Evolutionary conservation across 106 monocot species (phyloP).

Genomic region (Acanthochlamys bracteata): DNA sequence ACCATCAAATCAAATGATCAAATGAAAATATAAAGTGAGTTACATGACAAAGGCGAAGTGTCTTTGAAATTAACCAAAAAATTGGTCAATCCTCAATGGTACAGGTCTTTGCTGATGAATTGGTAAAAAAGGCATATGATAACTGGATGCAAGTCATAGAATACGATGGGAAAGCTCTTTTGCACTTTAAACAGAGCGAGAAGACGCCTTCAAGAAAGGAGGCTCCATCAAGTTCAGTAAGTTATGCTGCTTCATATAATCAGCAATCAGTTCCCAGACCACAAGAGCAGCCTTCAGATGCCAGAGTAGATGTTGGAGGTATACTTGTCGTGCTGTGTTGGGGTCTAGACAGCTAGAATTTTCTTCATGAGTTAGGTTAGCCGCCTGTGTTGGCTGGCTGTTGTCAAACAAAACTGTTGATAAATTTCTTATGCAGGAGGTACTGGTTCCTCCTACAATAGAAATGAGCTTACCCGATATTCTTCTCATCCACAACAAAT

Average conservation of each 20-base stretch:
- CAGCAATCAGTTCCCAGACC: slow-evolving; percentile 21
- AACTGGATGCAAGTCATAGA: slow-evolving; percentile 56
- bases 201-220: slow-evolving; percentile 29
- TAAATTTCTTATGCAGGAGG: slow-evolving; percentile 1
- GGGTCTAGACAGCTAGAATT: neutral
- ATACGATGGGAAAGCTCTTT: slow-evolving; percentile 49
- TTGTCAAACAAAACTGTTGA: no score
- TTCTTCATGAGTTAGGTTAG: neutral
- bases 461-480: slow-evolving; percentile 13
- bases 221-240: slow-evolving; percentile 13
- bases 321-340: neutral
- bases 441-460: slow-evolving; percentile 9
- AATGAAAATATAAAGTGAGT: no score
- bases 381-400: neutral
- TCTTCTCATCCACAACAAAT: slow-evolving; percentile 7
- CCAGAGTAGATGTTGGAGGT: slow-evolving; percentile 16
- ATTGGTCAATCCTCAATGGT: neutral
- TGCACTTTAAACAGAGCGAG: slow-evolving; percentile 28
- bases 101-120: slow-evolving; percentile 41
- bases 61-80: neutral
- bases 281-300: slow-evolving; percentile 13
- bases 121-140: slow-evolving; percentile 55
- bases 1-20: no score
- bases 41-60: no score
- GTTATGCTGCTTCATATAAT: slow-evolving; percentile 19